Percentiles rank a stretch among this genome's conserved stretches.
Conservation (phyloP, 805 yeast species). For the Vanderwaltozyma tropicalis region DNA sequence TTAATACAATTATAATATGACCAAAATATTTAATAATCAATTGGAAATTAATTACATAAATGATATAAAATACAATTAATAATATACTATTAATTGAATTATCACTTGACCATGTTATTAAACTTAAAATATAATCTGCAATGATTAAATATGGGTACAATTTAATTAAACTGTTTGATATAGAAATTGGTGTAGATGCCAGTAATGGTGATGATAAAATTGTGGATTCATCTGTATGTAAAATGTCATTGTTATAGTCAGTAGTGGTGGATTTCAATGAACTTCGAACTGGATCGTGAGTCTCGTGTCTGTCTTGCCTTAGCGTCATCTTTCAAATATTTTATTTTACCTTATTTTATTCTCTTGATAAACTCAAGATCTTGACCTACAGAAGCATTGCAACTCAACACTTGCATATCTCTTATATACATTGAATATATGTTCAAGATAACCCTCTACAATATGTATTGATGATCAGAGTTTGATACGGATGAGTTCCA, state of each 20-base stretch:
- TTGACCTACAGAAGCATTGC: too few relatives aligned
- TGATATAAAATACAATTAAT: conserved; percentile 35
- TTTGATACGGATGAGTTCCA: too few relatives aligned
- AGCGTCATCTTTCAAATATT: too few relatives aligned
- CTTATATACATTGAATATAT: too few relatives aligned
- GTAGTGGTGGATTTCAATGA: conserved; percentile 29
- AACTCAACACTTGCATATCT: too few relatives aligned
- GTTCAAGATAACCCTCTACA: too few relatives aligned
- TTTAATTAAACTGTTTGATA: conserved; percentile 68
- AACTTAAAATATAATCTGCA: conserved; percentile 55
- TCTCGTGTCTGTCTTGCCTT: too few relatives aligned
- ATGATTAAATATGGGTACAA: conserved; percentile 78
- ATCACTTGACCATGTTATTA: conserved; percentile 85
- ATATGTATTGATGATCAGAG: too few relatives aligned
- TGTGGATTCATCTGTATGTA: conserved; percentile 17
- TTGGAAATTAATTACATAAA: conserved; percentile 65
- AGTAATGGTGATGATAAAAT: conserved; percentile 62
- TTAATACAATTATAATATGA: conserved; percentile 44
- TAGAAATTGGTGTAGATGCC: conserved; percentile 82
- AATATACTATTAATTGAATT: conserved; percentile 68
- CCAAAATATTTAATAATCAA: conserved; percentile 67
- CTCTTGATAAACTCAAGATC: too few relatives aligned
- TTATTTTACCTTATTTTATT: too few relatives aligned
- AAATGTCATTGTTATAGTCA: conserved; percentile 22
- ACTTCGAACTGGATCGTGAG: neutral